phyloP scores from a whole-genome alignment of 208 protist species.

The Strigomonas galati region DNA sequence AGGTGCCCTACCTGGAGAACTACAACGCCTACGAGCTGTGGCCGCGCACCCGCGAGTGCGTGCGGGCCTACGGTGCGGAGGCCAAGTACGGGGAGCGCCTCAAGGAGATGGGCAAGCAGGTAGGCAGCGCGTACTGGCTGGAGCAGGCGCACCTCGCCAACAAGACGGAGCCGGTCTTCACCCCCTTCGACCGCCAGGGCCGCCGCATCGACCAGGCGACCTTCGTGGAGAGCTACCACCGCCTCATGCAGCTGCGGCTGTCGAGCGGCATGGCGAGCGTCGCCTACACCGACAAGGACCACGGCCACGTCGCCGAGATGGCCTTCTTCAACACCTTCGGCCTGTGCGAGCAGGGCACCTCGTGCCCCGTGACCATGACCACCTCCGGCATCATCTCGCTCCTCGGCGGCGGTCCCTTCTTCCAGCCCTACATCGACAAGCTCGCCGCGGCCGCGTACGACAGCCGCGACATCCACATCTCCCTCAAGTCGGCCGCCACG shows the following conservation, averaged over 20 bases:
- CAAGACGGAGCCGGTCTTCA: constrained; percentile 20
- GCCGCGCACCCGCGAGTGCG: constrained; percentile 10
- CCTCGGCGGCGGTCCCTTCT: not conserved
- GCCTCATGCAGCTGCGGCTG: constrained; percentile 24
- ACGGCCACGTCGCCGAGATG: constrained; percentile 22
- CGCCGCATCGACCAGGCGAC: constrained; percentile 27
- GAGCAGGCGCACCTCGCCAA: constrained; percentile 18
- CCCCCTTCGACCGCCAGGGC: constrained; percentile 29
- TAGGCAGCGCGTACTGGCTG: constrained; percentile 9
- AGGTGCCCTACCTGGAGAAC: constrained; percentile 17
- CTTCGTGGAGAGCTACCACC: constrained; percentile 30
- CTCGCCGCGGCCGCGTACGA: constrained; percentile 24
- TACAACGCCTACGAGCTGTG: constrained; percentile 14
- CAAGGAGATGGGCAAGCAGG: constrained; percentile 1
- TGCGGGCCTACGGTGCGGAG: constrained; percentile 1
- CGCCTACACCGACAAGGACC: not conserved
- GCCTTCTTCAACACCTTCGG: constrained; percentile 13
- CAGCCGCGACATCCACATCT: constrained; percentile 18
- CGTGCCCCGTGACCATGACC: constrained; percentile 44
- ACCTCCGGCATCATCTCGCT: constrained; percentile 26
- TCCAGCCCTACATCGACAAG: constrained; percentile 11
- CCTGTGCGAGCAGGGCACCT: constrained; percentile 24
- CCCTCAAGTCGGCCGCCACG: constrained; percentile 24
- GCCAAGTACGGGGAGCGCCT: not conserved
- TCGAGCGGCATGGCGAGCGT: constrained; percentile 10